Conservation (phyloP, 441 rosid genomes). For the Kokia cookei region DNA sequence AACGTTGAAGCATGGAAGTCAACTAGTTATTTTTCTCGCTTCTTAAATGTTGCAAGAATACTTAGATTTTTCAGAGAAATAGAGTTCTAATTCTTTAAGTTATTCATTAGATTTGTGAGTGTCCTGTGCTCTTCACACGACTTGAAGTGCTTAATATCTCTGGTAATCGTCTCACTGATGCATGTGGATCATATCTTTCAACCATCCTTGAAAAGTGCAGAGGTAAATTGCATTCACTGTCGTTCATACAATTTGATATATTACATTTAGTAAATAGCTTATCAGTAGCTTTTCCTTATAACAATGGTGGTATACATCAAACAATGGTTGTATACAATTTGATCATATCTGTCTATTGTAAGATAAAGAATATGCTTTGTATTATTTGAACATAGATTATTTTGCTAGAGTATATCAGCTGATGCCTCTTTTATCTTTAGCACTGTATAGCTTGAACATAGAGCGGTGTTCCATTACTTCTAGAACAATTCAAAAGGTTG, state of each 20-base stretch:
- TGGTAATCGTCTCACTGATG: conserved; percentile 94
- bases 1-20: background rate
- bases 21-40: background rate
- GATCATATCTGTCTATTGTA: background rate
- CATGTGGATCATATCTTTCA: conserved; percentile 91
- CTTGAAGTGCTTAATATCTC: conserved; percentile 91
- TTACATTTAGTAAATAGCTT: background rate
- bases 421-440: conserved; percentile 23
- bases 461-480: conserved; percentile 89
- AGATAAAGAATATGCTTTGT: background rate
- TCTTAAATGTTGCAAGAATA: background rate
- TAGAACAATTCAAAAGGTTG: conserved; percentile 76
- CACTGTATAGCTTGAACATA: conserved; percentile 77
- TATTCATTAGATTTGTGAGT: conserved; percentile 79
- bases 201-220: conserved; percentile 80
- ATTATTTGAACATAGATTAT: background rate
- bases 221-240: conserved; percentile 36
- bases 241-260: conserved; percentile 2
- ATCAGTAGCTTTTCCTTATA: background rate
- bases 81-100: background rate
- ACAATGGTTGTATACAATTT: conserved; percentile 10
- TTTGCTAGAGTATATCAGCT: background rate
- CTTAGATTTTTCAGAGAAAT: background rate
- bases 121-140: conserved; percentile 78
- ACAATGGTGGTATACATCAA: conserved; percentile 7